Conservation (phyloP, 164 flowering plant genomes). For the Vitis riparia region DNA sequence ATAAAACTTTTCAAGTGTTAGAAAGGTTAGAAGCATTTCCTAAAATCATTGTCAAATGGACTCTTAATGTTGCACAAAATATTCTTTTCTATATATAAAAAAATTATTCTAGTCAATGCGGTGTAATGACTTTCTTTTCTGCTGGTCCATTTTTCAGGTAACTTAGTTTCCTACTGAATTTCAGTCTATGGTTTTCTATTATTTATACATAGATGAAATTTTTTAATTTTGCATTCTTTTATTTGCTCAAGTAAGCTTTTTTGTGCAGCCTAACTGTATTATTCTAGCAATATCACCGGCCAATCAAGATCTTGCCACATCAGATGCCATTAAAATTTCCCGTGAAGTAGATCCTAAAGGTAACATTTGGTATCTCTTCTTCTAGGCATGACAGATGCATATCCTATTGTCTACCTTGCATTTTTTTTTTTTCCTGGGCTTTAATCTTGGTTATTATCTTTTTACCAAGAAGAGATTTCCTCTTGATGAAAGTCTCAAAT, state of each 20-base stretch:
- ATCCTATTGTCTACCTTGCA: neutral
- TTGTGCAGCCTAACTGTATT: constrained; percentile 87
- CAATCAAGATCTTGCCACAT: constrained; percentile 99
- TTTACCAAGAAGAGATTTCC: neutral
- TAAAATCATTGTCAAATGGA: too few species aligned
- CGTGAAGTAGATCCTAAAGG: constrained; percentile 97
- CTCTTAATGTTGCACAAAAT: too few species aligned
- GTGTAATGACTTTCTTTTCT: too few species aligned
- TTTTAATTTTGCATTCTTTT: neutral
- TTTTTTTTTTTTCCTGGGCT: neutral
- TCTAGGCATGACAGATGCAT: neutral
- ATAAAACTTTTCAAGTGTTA: too few species aligned
- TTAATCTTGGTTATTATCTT: neutral
- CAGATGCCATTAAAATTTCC: constrained; percentile 95
- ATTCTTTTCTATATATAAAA: too few species aligned
- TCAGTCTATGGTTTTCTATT: neutral
- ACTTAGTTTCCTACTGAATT: neutral
- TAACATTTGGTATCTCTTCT: constrained; percentile 10
- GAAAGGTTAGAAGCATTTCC: too few species aligned
- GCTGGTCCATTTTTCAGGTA: too few species aligned
- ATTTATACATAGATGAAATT: neutral
- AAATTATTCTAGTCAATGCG: too few species aligned
- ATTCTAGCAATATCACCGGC: constrained; percentile 95
- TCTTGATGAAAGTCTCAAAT: neutral
- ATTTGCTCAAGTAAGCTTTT: neutral